Base-by-base conservation (phyloP, 148 eudicot species). In the Nepenthes mirabilis region DNA sequence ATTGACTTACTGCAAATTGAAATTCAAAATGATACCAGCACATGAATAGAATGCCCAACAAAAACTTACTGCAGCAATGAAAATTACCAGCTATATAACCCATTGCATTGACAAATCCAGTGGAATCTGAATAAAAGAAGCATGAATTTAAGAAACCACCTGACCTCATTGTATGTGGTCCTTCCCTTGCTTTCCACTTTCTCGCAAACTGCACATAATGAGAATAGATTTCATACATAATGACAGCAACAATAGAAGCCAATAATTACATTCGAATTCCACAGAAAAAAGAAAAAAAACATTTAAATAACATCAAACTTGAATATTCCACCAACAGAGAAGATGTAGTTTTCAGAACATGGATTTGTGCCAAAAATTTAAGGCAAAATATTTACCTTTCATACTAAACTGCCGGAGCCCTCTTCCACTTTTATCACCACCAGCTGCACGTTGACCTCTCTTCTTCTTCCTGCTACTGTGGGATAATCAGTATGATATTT, bases 141-240 rank as follows among this genome's bases (percentile, higher is more conserved):
- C 57, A 37, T 51, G 43, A 66, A 50, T 36, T 66, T 37, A 48
- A 59, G 36, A 64, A 62, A 50, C 53, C 53, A 53, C 11, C 78
- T 71, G 35, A 91, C 98, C 94, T 91, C 98, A 62, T 88, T 88
- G 70, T 91, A 88, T 52, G 98, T 91, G 52, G 98, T 88, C 78
- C 90, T 85, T 70, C 98, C 98, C 76, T 88, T 91, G 90, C 96
- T 88, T 78, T 91, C 88, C 70, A 91, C 98, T 74, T 91, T 91
- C 84, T 91, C 90, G 37, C 98, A 91, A 49, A 91, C 98, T 91
- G 51, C 32, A 48, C 64, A 68, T 23, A 34, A 73, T 14, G 60
- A 57, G 53, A 23, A 23, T 59, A 51, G 54, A 36, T 37, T 59
- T 36, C 14, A 57, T 4, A 57, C n/a, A 57, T 57, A 13, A 57